Evolutionary conservation across 2,329 filamentous ascomycete species (phyloP), one percentile per base, ranked within the genome.

Genomic region (Aspergillus sp.): DNA sequence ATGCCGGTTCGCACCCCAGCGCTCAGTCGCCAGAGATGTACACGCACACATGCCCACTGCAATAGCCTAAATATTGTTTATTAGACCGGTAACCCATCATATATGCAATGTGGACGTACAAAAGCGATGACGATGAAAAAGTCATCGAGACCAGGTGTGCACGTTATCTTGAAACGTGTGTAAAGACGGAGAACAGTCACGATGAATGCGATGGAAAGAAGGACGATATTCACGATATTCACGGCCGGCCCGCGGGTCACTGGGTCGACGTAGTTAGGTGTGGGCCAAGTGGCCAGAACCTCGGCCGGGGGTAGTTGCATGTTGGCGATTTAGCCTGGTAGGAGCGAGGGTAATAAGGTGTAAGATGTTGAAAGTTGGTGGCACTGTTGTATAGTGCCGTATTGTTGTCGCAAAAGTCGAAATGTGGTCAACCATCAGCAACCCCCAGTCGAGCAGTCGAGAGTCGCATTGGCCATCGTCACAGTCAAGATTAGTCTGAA

Each of bases 91-190:
- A 51, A 6, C 15, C 11, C 15, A 15, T n/a, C 2, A 13, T 13
- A 15, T 7, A 23, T 4, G n/a, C n/a, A 11, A 13, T 3, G 25
- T 4, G 21, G 38, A 64, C 67, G 21, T 65, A 81, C 62, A 65
- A 82, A 73, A 8, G 78, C 77, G 38, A 78, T 47, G 38, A 80
- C 65, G 52, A 83, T 79, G 10, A 83, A 66, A 17, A 76, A 61
- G 65, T 84, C 82, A 60, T 84, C 82, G 5, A 79, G 21, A 13
- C 81, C 82, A 27, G 77, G 72, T 19, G 78, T 82, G 62, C 73
- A 78, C 10, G 78, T 78, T 25, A 83, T 74, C 11, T 68, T 65
- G 1, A 81, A 27, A 15, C 82, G 75, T 15, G 81, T 80, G 69
- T 78, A 84, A 48, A 83, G 70, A 19, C 82, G 77, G 32, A 81